Evolutionary conservation across 495 filamentous ascomycete species (phyloP), one percentile per base, ranked within the genome.

Genomic region (Terfezia boudieri): DNA sequence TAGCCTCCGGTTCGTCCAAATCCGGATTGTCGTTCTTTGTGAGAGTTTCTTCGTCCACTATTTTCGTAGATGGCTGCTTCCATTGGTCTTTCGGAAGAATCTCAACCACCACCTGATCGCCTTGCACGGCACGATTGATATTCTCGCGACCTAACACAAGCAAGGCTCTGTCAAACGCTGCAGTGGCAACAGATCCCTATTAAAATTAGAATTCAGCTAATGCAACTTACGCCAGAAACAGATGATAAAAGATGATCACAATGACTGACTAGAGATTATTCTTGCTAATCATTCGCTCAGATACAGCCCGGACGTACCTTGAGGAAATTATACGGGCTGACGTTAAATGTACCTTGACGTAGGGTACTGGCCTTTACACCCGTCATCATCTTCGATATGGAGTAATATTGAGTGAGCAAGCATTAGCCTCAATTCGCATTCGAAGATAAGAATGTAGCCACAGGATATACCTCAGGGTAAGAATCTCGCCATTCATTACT

Each of bases 291-390:
- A 5, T 48, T 48, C 20, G 43, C 20, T 5, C 14, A 48, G 4
- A 48, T 20, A 9, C 20, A 48, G 43, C 14, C 2, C 14, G 23
- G 14, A 51, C 22, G 14, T 51, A 51, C 49, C 49, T 96, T 92
- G 35, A 96, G 71, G 62, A 94, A 96, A 67, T 98, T 96, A 71
- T 96, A 98, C 8, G 86, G 84, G 9, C 90, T 96, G 23, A 96
- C 84, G 61, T 89, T 94, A 70, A 92, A 98, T 14, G 82, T 78
- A 41, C 90, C 90, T 67, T 96, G 88, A 66, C 96, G 90, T 48
- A 98, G 68, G 22, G 81, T 80, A 10, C 86, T 86, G 17, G 77
- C 78, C 66, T 86, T 86, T 52, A 94, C 70, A 0, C 86, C 87
- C 26, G 90, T 98, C 74, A 85, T 85, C 74, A 95, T 82, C 69